Evolutionary conservation across 495 filamentous ascomycete species (phyloP), one percentile per base, ranked within the genome.

Genomic region (Jackrogersella minutella): DNA sequence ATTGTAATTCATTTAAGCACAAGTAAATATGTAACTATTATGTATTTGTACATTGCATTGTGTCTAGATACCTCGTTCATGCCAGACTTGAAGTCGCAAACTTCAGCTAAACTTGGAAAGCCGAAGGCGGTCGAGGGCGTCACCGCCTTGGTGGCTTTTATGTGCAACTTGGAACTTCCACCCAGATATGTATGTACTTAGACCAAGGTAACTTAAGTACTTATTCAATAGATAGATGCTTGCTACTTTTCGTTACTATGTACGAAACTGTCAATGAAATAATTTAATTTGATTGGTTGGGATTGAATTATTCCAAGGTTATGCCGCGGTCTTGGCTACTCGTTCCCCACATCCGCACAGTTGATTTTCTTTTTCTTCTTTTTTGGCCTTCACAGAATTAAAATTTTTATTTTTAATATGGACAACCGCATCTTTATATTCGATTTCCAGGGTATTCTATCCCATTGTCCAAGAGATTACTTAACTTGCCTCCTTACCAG

Each of bases 101-200:
- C 10, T 49, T n/a, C n/a, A n/a, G 28, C 59, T 62, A 39, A 62
- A 59, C 39, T 46, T 50, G 65, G 65, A 22, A 68, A 68, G 54
- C 65, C 65, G 65, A 63, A 49, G 59, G 49, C 59, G 54, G 47
- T 68, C 54, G 49, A 62, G 34, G 52, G 34, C 19, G 54, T 62
- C 57, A 65, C 53, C 62, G 53, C 57, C 53, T 62, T 58, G 8
- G 43, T 52, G 30, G 24, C 19, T 60, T 46, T 63, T 22, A 13
- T 52, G 22, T 31, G 46, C 54, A 41, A 52, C 34, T 44, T 58
- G 16, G 21, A 11, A 43, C 13, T 28, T 19, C 9, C 47, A 17
- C 41, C 6, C 37, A 34, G 39, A n/a, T 7, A 19, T 31, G 34
- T 17, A 14, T 26, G 24, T 21, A 31, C 2, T 46, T 46, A 5